Base-by-base conservation (phyloP, 176 grass and related monocot genomes). In the Alloteropsis semialata region DNA sequence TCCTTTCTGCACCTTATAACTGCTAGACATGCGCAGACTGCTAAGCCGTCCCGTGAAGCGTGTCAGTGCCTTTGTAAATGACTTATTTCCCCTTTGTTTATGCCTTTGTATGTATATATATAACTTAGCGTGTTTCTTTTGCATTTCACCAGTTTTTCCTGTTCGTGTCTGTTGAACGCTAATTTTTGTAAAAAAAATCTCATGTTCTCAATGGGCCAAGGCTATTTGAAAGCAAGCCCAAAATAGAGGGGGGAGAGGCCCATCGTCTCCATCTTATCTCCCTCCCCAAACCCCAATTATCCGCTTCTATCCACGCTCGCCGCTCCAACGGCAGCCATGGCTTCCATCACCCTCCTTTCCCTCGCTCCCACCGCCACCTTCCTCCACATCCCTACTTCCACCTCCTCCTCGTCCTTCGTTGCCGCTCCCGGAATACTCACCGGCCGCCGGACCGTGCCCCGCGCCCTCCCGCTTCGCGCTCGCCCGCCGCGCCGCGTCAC, bases 331-430 rank as follows among this genome's bases (percentile, higher is more conserved):
- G 66, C 82, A 88, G 53, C 66, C 82, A 92, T 95, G 93, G 87
- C 87, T 46, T 84, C 79, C 56, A 82, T 92, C 82, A 74, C 49
- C 77, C 88, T 83, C 69, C 78, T 88, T 73, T 73, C 88, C 43
- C 43, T 87, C 48, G 55, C 87, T n/a, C 65, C 84, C 13, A 72
- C 84, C 25, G 39, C 85, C 14, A 56, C 75, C 29, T 65, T 89
- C 70, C 78, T 84, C 71, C 77, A 82, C 71, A 65, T 90, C 48
- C 81, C 59, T 39, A 30, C 62, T 48, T 51, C 29, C 67, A 79
- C 62, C 32, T 37, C 36, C 73, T 79, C 77, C 19, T 57, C 87
- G 24, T 74, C 71, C 76, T 82, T 76, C 78, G 58, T 74, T 4
- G 42, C 55, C 21, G 45, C 51, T 43, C 69, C 80, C 0, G 72